Evolutionary conservation across 2,329 filamentous ascomycete genomes (phyloP), one percentile per base, ranked within the genome.

Genomic region (Dothistroma septosporum): DNA sequence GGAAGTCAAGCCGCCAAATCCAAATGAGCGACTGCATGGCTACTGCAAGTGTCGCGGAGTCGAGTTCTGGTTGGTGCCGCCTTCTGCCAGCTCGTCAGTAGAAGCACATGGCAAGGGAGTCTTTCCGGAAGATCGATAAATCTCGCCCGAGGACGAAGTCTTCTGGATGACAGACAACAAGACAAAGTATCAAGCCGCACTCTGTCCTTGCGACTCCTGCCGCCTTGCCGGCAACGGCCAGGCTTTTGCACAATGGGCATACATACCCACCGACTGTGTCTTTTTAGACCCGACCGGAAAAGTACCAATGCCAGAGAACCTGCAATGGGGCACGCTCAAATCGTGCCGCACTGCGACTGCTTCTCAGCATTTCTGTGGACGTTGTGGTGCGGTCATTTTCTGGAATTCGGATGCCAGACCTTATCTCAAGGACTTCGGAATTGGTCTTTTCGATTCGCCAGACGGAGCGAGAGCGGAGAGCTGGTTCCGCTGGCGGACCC

Each of bases 161-260:
- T 88, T 85, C 85, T 87, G 83, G 80, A 75, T 87, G 16, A 75
- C 78, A 16, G 73, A 72, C 48, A 64, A 73, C 55, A 64, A 76
- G 10, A 79, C 74, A 4, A 82, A 78, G 61, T 88, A 85, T 69
- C 74, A 86, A 2, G 82, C 84, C 1, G 83, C 84, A 1, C 79
- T 82, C 8, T 89, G 87, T 68, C 78, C 80, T 1, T 90, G 87
- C 71, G 77, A 74, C 5, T 83, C 83, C 1, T 90, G 87, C 70
- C 83, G 86, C 5, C 75, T 85, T 2, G 73, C 75, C 11, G 57
- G 33, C 0, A 80, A 83, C 0, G 86, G 86, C 2, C 87, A 84
- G 63, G 84, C 88, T 58, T 81, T 89, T 53, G 82, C 88, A 66
- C 76, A 82, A 0, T 90, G 87, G 87, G 79, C 84, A 0, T 90